Conservation (phyloP, 1,284 basidiomycete species). For the Ganoderma meredithae region DNA sequence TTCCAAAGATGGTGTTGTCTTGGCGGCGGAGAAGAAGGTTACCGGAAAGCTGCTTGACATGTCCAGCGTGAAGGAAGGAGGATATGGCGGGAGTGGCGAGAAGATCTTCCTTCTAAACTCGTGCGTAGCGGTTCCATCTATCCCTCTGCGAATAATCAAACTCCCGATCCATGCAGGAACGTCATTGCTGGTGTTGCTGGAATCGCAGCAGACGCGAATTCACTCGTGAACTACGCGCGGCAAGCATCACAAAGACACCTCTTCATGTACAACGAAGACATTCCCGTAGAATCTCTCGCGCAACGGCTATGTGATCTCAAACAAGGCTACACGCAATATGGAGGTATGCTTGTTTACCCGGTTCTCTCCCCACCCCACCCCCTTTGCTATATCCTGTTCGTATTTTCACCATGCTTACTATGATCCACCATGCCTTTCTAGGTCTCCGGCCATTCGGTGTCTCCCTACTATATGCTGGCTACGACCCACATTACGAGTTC, state of each 20-base stretch:
- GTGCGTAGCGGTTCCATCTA: conserved; percentile 51
- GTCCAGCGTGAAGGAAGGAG: conserved; percentile 83
- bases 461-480: conserved; percentile 94
- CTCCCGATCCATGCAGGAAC: conserved; percentile 64
- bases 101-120: conserved; percentile 96
- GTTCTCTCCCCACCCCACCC: too few relatives aligned
- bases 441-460: conserved; percentile 98
- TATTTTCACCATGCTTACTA: neutral
- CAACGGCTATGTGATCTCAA: conserved; percentile 97
- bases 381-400: neutral
- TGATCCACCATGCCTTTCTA: conserved; percentile 39
- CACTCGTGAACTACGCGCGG: conserved; percentile 94
- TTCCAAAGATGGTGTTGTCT: conserved; percentile 95
- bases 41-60: conserved; percentile 97
- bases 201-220: conserved; percentile 97
- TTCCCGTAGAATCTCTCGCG: conserved; percentile 95
- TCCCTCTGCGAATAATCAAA: neutral
- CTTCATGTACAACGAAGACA: conserved; percentile 94
- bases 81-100: conserved; percentile 94
- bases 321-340: conserved; percentile 98
- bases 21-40: conserved; percentile 99
- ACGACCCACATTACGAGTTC: conserved; percentile 96
- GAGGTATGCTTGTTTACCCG: conserved; percentile 63
- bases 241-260: conserved; percentile 92
- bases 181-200: conserved; percentile 96